A percentile compares a stretch with the other conserved stretches of the same genome.
These are phyloP conservation scores for Globisporangium echinulatum DNA, from an alignment of 352 stramenopile genomes.

Conservation along the genomic window DNA sequence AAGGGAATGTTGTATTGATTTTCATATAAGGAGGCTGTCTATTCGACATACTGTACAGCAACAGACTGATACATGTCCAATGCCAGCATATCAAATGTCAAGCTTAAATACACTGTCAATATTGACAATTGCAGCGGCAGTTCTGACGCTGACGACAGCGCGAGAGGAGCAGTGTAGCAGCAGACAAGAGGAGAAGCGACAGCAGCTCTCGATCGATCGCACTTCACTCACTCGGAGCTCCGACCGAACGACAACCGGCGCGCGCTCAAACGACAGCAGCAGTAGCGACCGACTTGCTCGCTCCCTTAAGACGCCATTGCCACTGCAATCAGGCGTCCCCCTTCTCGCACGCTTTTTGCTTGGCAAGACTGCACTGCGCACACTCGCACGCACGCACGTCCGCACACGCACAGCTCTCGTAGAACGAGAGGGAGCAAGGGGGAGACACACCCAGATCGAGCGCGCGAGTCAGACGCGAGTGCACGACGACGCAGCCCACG, in stretches of 20 bases:
- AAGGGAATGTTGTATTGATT: too few relatives aligned
- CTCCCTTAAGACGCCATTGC: background rate
- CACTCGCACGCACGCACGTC: background rate
- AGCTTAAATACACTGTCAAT: too few relatives aligned
- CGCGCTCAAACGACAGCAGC: background rate
- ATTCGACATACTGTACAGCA: too few relatives aligned
- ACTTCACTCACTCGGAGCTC: background rate
- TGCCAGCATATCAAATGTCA: too few relatives aligned
- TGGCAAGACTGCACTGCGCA: background rate
- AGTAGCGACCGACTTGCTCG: background rate
- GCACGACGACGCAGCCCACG: background rate
- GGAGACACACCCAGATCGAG: background rate
- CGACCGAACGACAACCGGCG: background rate
- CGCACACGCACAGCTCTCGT: background rate
- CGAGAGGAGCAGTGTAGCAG: too few relatives aligned
- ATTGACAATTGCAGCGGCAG: too few relatives aligned
- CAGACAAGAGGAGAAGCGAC: background rate
- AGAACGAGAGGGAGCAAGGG: background rate
- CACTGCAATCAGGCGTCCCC: background rate
- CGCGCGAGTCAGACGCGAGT: too few relatives aligned
- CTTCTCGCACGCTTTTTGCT: too few relatives aligned
- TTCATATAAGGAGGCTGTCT: too few relatives aligned
- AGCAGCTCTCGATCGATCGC: background rate
- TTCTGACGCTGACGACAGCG: too few relatives aligned
- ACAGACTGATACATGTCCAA: too few relatives aligned